Evolutionary conservation across 768 basidiomycete species (phyloP).

Genomic region (Boletus rubroflammeus): DNA sequence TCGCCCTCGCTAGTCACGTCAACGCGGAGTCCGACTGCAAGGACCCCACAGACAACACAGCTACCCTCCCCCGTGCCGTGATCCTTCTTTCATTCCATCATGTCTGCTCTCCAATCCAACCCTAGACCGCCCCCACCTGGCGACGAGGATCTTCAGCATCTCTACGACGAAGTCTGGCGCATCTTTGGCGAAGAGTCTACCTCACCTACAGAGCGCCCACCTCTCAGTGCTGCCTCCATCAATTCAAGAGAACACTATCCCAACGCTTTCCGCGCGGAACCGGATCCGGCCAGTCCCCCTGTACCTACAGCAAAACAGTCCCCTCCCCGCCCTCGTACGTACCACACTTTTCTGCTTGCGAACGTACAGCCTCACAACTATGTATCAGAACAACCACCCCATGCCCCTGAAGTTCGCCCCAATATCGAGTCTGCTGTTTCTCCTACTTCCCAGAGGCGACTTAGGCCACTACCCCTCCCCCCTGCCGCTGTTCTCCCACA

Average conservation of each 20-base stretch:
- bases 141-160: slow-evolving; percentile 67
- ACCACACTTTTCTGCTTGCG: not conserved
- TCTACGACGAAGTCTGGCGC: slow-evolving; percentile 75
- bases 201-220: slow-evolving; percentile 31
- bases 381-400: slow-evolving; percentile 13
- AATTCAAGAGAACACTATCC: slow-evolving; percentile 18
- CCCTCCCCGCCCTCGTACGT: slow-evolving; percentile 25
- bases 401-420: slow-evolving; percentile 17
- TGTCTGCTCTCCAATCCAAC: slow-evolving; percentile 37
- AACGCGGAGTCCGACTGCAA: not conserved
- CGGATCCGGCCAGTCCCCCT: slow-evolving; percentile 10
- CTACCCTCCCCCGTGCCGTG: not conserved
- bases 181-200: slow-evolving; percentile 52
- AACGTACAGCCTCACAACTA: not conserved
- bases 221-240: slow-evolving; percentile 14
- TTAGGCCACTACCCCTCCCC: slow-evolving; percentile 27
- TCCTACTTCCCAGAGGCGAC: slow-evolving; percentile 29
- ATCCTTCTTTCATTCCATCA: slow-evolving; percentile 20
- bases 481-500: slow-evolving; percentile 19
- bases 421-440: slow-evolving; percentile 26
- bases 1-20: not conserved
- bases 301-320: slow-evolving; percentile 13
- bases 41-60: not conserved
- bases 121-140: slow-evolving; percentile 43
- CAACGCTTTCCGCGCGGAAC: slow-evolving; percentile 22